These are phyloP conservation scores for Macrolepiota albuminosa DNA, from an alignment of 768 basidiomycete genomes.

Conservation along the genomic window DNA sequence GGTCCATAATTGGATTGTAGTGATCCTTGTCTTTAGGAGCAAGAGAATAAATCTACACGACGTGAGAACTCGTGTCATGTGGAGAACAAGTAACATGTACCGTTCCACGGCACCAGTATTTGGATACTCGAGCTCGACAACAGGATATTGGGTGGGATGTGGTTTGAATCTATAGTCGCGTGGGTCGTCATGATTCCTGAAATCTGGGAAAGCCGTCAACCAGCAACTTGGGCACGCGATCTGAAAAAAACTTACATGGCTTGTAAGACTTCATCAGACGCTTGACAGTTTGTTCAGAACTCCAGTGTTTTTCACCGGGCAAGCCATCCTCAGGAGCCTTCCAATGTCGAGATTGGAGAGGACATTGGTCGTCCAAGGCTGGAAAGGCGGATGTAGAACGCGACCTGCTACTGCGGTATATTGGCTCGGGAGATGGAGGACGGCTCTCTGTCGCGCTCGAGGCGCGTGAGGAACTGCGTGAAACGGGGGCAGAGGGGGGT, in stretches of 20 bases:
- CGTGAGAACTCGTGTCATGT: not conserved
- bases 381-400: conserved; percentile 60
- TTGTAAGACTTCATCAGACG: conserved; percentile 64
- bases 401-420: conserved; percentile 55
- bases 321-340: conserved; percentile 44
- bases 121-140: conserved; percentile 73
- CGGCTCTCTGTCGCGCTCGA: conserved; percentile 35
- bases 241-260: conserved; percentile 44
- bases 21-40: conserved; percentile 83
- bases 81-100: conserved; percentile 32
- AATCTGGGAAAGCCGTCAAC: conserved; percentile 42
- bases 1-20: conserved; percentile 79
- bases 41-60: conserved; percentile 62
- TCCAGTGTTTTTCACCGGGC: conserved; percentile 48
- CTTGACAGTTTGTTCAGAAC: conserved; percentile 62
- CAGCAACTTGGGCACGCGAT: conserved; percentile 1
- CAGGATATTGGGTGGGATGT: conserved; percentile 56
- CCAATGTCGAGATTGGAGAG: conserved; percentile 44
- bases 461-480: conserved; percentile 36
- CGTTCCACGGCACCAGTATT: conserved; percentile 64
- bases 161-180: conserved; percentile 61
- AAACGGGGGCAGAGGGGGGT: conserved; percentile 28
- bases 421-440: conserved; percentile 48
- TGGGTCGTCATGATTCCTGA: conserved; percentile 61
- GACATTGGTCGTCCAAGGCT: conserved; percentile 26